Evolutionary conservation across 1,284 basidiomycete genomes (phyloP), one percentile per base, ranked within the genome.

Genomic region (Erythrobasidium hasegawianum): DNA sequence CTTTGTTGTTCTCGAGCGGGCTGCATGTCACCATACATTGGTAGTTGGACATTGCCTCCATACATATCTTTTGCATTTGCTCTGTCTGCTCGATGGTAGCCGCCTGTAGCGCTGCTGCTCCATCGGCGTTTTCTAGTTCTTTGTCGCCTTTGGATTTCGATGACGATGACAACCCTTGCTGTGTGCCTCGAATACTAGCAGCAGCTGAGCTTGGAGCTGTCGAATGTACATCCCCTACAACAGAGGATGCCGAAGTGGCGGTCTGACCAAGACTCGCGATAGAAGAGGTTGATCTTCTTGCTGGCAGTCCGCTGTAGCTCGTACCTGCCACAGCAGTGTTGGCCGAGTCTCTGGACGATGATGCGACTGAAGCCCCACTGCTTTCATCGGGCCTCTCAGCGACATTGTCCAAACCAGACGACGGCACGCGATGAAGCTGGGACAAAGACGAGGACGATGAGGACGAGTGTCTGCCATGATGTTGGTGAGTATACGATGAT

Each of bases 1-100:
- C 84, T 69, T 83, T 80, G 27, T 45, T 55, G 43, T 18, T 5
- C n/a, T 60, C 55, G 54, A 61, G 58, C 18, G 53, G 45, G 54
- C 53, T 57, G 40, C 33, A 29, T 22, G 54, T 52, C 53, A 57
- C 26, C 67, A 61, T 29, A 41, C 66, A 56, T 40, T 58, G 47
- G 26, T 59, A 43, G 29, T 20, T 57, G 5, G 68, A 52, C 64
- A 62, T 64, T 18, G 53, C 57, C 13, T 71, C 67, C 24, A 52
- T 45, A n/a, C 56, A 57, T 26, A 67, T 49, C 27, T 57, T 57
- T 20, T 57, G 49, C 24, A 66, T 40, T 16, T 43, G 43, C 40
- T 57, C 52, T 4, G 49, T 24, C 16, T 57, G 20, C 56, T 68
- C 69, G 1, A 29, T n/a, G 29, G 33, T 18, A 13, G 45, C 54